A percentile compares a stretch with the other conserved stretches of the same genome.
Conservation (phyloP, 2,329 filamentous ascomycete species). For the Ophiostoma ulmi region DNA sequence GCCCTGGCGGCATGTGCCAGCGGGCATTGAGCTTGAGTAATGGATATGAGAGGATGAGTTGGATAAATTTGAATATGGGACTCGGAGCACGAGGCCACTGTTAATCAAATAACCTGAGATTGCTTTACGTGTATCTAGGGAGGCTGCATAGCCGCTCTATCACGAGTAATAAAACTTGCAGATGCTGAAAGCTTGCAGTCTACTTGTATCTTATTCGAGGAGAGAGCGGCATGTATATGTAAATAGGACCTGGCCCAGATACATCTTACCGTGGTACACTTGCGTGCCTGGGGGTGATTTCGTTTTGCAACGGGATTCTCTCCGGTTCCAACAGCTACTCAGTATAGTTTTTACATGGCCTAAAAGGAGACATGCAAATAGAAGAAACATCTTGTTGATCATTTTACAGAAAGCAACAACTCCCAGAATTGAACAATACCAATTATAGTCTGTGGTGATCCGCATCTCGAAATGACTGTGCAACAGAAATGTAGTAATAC, state of each 20-base stretch:
- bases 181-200: background rate
- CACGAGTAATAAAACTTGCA: background rate
- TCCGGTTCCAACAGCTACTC: background rate
- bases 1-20: background rate
- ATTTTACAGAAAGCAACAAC: too few relatives aligned
- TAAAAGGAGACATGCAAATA: background rate
- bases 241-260: too few relatives aligned
- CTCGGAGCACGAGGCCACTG: background rate
- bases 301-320: background rate
- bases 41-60: background rate
- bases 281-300: background rate
- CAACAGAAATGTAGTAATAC: background rate
- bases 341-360: background rate
- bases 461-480: background rate
- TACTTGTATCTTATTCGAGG: too few relatives aligned
- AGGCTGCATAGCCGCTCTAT: background rate
- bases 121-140: background rate
- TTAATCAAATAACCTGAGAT: background rate
- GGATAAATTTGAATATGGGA: background rate
- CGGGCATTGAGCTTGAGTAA: too few relatives aligned
- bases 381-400: background rate
- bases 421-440: background rate
- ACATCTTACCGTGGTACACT: background rate
- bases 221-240: too few relatives aligned
- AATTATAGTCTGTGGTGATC: background rate